These are phyloP conservation scores for Lagerstroemia speciosa DNA, from an alignment of 345 rosid genomes.

Conservation along the genomic window DNA sequence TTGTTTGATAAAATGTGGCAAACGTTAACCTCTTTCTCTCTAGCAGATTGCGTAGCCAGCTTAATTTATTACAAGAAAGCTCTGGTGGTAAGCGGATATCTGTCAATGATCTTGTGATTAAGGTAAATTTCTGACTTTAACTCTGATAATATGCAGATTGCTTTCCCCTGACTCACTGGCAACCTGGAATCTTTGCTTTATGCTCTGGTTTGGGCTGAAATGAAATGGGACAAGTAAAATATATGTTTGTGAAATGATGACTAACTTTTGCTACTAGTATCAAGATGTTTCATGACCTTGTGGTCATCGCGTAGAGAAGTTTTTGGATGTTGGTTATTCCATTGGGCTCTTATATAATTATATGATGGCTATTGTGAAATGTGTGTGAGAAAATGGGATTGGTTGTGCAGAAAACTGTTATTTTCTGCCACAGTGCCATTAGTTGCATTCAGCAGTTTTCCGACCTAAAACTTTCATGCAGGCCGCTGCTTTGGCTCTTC, in stretches of 20 bases:
- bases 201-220: background rate
- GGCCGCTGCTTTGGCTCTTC: constrained; percentile 97
- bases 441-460: constrained; percentile 3
- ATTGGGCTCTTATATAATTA: background rate
- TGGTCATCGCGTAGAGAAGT: background rate
- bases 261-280: background rate
- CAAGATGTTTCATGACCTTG: background rate
- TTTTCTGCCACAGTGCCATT: background rate
- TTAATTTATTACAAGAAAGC: constrained; percentile 80
- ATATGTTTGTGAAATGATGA: background rate
- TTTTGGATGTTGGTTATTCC: background rate
- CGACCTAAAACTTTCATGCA: constrained; percentile 18
- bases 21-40: constrained; percentile 10
- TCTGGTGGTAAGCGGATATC: constrained; percentile 90
- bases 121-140: constrained; percentile 35
- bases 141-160: background rate
- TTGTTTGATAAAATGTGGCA: background rate
- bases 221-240: background rate
- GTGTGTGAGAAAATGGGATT: background rate
- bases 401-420: background rate
- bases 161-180: background rate
- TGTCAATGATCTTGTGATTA: constrained; percentile 90
- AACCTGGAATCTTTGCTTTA: background rate
- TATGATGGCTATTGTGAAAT: background rate
- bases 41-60: constrained; percentile 65